Base-by-base conservation (phyloP, 305 asterid species). In the Plantago rigida region DNA sequence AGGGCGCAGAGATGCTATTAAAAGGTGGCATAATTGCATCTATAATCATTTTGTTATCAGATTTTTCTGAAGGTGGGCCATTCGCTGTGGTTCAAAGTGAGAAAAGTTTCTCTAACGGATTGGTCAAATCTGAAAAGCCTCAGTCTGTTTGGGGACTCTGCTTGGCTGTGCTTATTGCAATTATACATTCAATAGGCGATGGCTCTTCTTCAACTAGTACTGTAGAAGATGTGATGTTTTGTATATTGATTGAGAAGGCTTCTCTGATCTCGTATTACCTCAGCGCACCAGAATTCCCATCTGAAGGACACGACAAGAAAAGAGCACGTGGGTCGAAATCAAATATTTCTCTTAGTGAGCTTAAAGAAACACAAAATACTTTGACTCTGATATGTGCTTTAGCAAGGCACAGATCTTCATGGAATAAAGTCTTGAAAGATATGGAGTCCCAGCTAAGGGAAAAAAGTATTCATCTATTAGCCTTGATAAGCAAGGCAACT, bases 71-170 rank as follows among this genome's bases (percentile, higher is more conserved):
- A 56, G 76, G 69, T 64, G 76, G 64, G 78, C 75, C 79, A 67
- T 67, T 70, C 65, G 69, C 82, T 13, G 74, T 68, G 62, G 72
- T 78, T 73, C 79, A 76, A 51, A 67, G 73, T 58, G 90, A 80
- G 72, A 67, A 73, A 56, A 74, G 73, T 63, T 73, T 75, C 65
- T 60, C 78, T 68, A 60, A 66, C 56, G 9, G 51, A 41, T 65
- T 74, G 28, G 85, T 81, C 68, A 71, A 65, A 61, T 76, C 62
- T 46, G 90, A 74, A 65, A 84, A 73, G 77, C 78, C 86, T 65
- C 77, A 74, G 62, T 73, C 79, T 69, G 74, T 86, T 47, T 92
- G 95, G 96, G 99, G 97, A 59, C 94, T 88, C 77, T 65, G 94
- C 78, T 71, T 92, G 77, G 94, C 99, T 58, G 73, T 92, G 49